phyloP scores from a whole-genome alignment of 2,329 filamentous ascomycete species.

The Penicillium paneum region DNA sequence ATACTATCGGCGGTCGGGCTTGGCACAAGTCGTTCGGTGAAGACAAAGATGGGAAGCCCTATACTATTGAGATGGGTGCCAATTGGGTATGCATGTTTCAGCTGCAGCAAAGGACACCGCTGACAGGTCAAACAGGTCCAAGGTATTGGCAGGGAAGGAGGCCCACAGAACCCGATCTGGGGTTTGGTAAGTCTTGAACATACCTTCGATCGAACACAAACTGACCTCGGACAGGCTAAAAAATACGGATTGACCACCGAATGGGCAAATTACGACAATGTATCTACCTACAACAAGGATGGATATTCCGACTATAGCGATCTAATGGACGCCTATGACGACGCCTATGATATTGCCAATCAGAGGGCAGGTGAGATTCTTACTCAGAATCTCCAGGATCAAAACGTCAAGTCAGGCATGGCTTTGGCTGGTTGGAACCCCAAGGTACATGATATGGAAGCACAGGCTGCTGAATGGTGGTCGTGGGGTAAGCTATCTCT shows the following conservation, averaged over 20 bases:
- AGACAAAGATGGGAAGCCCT: conserved; percentile 16
- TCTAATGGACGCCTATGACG: conserved; percentile 52
- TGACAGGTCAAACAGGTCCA: conserved; percentile 13
- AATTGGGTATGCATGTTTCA: conserved; percentile 13
- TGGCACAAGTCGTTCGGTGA: conserved; percentile 18
- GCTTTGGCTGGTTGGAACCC: conserved; percentile 63
- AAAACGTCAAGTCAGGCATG: conserved; percentile 58
- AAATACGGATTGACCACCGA: conserved; percentile 57
- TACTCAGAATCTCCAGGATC: conserved; percentile 59
- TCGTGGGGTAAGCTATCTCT: conserved; percentile 36
- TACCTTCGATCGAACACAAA: background rate
- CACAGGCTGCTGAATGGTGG: conserved; percentile 62
- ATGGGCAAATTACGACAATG: conserved; percentile 57
- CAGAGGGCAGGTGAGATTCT: conserved; percentile 58
- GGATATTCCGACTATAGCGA: conserved; percentile 53
- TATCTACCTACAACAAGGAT: conserved; percentile 59
- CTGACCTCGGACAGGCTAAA: conserved; percentile 42
- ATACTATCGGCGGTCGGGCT: conserved; percentile 18
- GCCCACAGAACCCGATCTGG: conserved; percentile 18
- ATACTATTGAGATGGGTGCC: conserved; percentile 20
- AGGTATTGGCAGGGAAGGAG: conserved; percentile 17
- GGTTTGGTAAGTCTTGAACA: conserved; percentile 13
- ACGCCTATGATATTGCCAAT: conserved; percentile 46
- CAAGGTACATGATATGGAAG: conserved; percentile 50
- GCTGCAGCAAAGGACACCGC: background rate